Conservation (phyloP, 2,329 filamentous ascomycete genomes). For the Apiospora marii region DNA sequence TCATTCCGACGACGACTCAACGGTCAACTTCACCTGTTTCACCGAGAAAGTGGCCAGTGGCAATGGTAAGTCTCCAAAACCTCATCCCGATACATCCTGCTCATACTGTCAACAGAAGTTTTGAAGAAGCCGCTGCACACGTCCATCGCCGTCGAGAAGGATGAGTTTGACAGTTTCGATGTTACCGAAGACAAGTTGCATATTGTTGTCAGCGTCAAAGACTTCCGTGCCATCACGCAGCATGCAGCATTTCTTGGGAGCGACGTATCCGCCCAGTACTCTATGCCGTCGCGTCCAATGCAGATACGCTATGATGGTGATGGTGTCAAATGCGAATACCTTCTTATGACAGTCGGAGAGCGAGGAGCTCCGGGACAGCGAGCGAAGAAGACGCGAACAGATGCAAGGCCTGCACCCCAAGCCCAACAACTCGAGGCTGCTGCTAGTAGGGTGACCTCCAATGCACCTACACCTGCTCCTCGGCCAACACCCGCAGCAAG, state of each 20-base stretch:
- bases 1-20: conserved; percentile 74
- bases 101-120: conserved; percentile 60
- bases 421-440: conserved; percentile 56
- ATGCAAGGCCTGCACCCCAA: conserved; percentile 49
- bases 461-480: conserved; percentile 41
- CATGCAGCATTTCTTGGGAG: conserved; percentile 76
- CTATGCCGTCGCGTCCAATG: conserved; percentile 73
- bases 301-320: conserved; percentile 75
- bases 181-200: conserved; percentile 76
- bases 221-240: conserved; percentile 80
- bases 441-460: conserved; percentile 52
- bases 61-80: conserved; percentile 55
- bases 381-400: conserved; percentile 50
- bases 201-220: conserved; percentile 82
- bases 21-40: conserved; percentile 80
- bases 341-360: conserved; percentile 83
- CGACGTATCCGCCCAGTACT: conserved; percentile 74
- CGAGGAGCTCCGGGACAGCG: conserved; percentile 57
- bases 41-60: conserved; percentile 80
- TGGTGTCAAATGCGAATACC: conserved; percentile 77
- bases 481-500: conserved; percentile 46
- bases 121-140: conserved; percentile 83
- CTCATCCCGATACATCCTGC: background rate
- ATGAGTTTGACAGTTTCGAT: conserved; percentile 78
- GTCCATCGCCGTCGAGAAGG: conserved; percentile 77